A percentile compares a stretch with the other conserved stretches of the same genome.
Evolutionary conservation across 768 basidiomycete genomes (phyloP).

Genomic region (Gloeophyllum trabeum): DNA sequence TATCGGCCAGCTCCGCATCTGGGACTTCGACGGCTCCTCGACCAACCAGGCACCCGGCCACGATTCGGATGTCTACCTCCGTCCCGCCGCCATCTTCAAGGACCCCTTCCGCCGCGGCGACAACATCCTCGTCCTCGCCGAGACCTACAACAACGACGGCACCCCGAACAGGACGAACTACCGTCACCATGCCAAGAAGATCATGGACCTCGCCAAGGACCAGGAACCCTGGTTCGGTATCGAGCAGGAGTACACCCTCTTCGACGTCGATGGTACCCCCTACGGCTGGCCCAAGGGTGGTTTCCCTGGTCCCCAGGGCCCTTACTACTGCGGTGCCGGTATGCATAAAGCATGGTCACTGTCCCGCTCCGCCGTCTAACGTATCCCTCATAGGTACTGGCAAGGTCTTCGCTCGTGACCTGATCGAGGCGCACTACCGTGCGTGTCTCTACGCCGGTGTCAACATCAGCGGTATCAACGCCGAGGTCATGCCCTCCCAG

Average conservation of each 20-base stretch:
- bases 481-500: constrained; percentile 99
- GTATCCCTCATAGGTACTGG: constrained; percentile 57
- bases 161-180: constrained; percentile 95
- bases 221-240: constrained; percentile 90
- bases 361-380: not conserved
- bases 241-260: constrained; percentile 98
- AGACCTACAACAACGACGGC: constrained; percentile 98
- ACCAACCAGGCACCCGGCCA: constrained; percentile 93
- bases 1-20: constrained; percentile 86
- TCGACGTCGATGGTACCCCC: constrained; percentile 84
- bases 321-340: constrained; percentile 99
- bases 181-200: constrained; percentile 89
- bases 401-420: constrained; percentile 96
- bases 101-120: constrained; percentile 99
- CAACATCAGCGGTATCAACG: constrained; percentile 99
- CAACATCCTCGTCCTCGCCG: constrained; percentile 95
- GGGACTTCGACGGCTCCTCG: constrained; percentile 99
- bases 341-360: constrained; percentile 12
- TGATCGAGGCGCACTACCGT: constrained; percentile 98
- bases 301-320: constrained; percentile 98
- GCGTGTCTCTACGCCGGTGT: constrained; percentile 91
- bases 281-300: constrained; percentile 98
- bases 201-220: constrained; percentile 87
- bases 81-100: constrained; percentile 94
- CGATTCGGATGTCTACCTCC: constrained; percentile 97